Base-by-base conservation (phyloP, 2,329 filamentous ascomycete genomes). In the Basipetospora chlamydospora region DNA sequence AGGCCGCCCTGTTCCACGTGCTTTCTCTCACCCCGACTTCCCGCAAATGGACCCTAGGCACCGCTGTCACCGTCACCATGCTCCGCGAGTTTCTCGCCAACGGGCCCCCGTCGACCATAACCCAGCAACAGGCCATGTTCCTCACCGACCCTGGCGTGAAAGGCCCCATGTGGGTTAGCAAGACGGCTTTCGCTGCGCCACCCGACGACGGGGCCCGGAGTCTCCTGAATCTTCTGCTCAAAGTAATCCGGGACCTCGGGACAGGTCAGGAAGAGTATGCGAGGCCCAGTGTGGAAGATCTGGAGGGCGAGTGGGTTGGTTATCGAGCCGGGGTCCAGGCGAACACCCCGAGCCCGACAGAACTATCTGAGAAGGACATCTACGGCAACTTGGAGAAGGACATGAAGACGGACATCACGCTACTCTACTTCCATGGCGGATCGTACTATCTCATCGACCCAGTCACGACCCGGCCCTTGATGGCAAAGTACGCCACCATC, bases 221-320 rank as follows among this genome's bases (percentile, higher is more conserved):
- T 11, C 22, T 11, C 7, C 22, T 8, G 13, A 11, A 29, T 8
- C 26, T 29, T 15, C 26, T 29, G 10, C 17, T 29, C 26, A 29
- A 29, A 4, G n/a, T 9, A 5, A 29, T 29, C 26, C 10, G 17
- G 3, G 26, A 13, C 4, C 26, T 29, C 26, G 17, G 17, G 26
- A 29, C 10, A n/a, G 26, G 26, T 4, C 8, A 8, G 26, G 26
- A 29, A 13, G 26, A 29, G 17, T 29, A 13, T 15, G 13, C 26
- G 7, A 29, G 17, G 26, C 10, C 26, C 4, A 13, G 3, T 13
- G 49, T 74, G 1, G 52, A 57, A 3, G 57, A 70, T 15, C 64
- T 83, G 5, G 70, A 82, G 51, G 79, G 73, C 17, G 81, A 88
- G 52, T 86, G 81, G 82, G 80, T 77, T 3, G 79, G 80, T 0